phyloP scores from a whole-genome alignment of 2,329 filamentous ascomycete genomes.

The Aspergillus alliaceus region DNA sequence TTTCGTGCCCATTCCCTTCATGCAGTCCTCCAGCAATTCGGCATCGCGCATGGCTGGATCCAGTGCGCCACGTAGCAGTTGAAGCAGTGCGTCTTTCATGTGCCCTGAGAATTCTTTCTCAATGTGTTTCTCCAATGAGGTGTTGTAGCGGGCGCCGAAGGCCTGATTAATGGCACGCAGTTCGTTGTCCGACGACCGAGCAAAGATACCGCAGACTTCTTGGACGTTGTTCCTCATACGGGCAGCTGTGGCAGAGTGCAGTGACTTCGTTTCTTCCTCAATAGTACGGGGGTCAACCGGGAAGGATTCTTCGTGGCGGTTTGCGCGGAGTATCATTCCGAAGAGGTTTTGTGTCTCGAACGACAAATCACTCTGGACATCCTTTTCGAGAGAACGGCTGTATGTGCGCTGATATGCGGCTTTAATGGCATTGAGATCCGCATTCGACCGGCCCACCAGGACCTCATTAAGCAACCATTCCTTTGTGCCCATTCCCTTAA shows the following conservation, averaged over 20 bases:
- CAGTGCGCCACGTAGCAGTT: conserved; percentile 72
- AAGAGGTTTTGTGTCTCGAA: conserved; percentile 86
- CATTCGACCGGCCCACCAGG: conserved; percentile 78
- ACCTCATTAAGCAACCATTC: conserved; percentile 84
- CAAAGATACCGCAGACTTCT: conserved; percentile 73
- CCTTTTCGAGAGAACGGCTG: conserved; percentile 65
- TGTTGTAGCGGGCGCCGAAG: conserved; percentile 72
- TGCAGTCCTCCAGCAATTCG: conserved; percentile 75
- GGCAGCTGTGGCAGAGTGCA: conserved; percentile 76
- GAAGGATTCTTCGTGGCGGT: conserved; percentile 72
- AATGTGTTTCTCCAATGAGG: conserved; percentile 70
- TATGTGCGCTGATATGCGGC: conserved; percentile 69
- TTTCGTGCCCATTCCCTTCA: conserved; percentile 85
- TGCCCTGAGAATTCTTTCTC: conserved; percentile 85
- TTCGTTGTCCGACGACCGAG: conserved; percentile 74
- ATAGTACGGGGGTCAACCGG: conserved; percentile 72
- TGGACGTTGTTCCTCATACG: conserved; percentile 50
- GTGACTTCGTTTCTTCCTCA: conserved; percentile 71
- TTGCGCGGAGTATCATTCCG: conserved; percentile 73
- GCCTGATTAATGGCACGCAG: conserved; percentile 75
- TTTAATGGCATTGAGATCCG: conserved; percentile 86
- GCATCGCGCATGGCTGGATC: conserved; percentile 87
- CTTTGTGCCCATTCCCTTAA: conserved; percentile 81
- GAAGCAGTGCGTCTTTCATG: conserved; percentile 81
- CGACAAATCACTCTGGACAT: conserved; percentile 76